A percentile compares a stretch with the other conserved stretches of the same genome.
Evolutionary conservation across 192 early-diverging fungal species (phyloP).

Genomic region (Physocladia obscura): DNA sequence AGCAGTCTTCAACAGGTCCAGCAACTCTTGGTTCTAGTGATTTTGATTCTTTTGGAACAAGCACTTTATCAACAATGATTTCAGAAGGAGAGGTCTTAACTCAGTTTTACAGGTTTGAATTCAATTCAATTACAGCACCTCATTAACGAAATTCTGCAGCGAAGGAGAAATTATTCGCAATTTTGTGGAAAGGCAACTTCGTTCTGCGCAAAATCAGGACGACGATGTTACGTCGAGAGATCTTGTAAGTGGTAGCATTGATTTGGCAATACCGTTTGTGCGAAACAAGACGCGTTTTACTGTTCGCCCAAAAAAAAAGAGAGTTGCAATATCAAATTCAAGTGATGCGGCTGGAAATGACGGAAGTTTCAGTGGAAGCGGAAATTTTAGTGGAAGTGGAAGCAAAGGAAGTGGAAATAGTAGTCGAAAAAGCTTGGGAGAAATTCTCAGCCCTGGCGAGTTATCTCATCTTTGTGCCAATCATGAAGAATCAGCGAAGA

Average conservation of each 20-base stretch:
- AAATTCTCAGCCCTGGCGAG: conserved; percentile 22
- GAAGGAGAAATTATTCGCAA: conserved; percentile 26
- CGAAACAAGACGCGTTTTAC: neutral
- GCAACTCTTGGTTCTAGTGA: conserved; percentile 13
- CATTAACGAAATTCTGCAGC: neutral
- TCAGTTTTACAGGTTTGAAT: conserved; percentile 27
- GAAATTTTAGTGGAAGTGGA: neutral
- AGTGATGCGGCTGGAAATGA: neutral
- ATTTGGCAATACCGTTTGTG: neutral
- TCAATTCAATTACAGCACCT: neutral
- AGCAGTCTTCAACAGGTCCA: neutral
- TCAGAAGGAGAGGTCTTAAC: conserved; percentile 37
- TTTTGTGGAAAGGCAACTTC: neutral
- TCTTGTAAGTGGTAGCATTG: no score
- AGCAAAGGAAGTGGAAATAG: neutral
- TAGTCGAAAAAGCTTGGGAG: conserved; percentile 18
- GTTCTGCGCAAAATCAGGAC: neutral
- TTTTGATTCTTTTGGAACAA: conserved; percentile 12
- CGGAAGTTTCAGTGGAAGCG: neutral
- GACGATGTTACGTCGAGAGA: conserved; percentile 15
- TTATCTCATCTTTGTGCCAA: no score
- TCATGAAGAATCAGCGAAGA: no score
- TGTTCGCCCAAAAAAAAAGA: neutral
- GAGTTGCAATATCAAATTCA: no score
- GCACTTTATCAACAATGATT: conserved; percentile 28